phyloP scores from a whole-genome alignment of 2,329 filamentous ascomycete species.

The Fusarium miscanthi region DNA sequence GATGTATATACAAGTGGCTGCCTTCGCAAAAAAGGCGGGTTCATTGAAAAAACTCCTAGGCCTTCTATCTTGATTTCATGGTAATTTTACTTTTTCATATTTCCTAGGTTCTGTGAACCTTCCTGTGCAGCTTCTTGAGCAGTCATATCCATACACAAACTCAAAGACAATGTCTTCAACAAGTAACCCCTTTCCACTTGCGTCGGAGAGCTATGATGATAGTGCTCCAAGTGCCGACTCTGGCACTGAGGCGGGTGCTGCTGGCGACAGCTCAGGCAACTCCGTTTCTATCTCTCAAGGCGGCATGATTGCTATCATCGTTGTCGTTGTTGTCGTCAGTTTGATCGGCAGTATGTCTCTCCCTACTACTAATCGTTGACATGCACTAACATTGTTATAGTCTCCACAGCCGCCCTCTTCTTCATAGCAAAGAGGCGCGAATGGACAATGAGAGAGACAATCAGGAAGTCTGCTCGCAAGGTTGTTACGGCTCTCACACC shows the following conservation, averaged over 20 bases:
- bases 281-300: conserved; percentile 74
- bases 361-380: background rate
- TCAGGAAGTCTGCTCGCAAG: conserved; percentile 74
- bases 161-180: conserved; percentile 54
- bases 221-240: conserved; percentile 52
- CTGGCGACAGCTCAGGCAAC: conserved; percentile 67
- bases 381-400: conserved; percentile 53
- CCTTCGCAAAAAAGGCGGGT: conserved; percentile 21
- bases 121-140: conserved; percentile 1
- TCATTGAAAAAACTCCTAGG: background rate
- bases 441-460: conserved; percentile 80
- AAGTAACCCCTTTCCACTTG: conserved; percentile 55
- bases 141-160: conserved; percentile 10
- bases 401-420: conserved; percentile 74
- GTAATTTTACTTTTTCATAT: conserved; percentile 16
- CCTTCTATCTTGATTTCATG: conserved; percentile 9
- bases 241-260: conserved; percentile 71
- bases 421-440: conserved; percentile 86
- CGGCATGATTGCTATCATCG: conserved; percentile 78
- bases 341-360: conserved; percentile 73
- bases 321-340: conserved; percentile 74
- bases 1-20: conserved; percentile 43
- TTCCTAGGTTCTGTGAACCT: conserved; percentile 38
- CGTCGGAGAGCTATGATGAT: conserved; percentile 54
- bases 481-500: conserved; percentile 73